Evolutionary conservation across 495 filamentous ascomycete genomes (phyloP).

Genomic region (Hyphodiscus hymeniophilus): DNA sequence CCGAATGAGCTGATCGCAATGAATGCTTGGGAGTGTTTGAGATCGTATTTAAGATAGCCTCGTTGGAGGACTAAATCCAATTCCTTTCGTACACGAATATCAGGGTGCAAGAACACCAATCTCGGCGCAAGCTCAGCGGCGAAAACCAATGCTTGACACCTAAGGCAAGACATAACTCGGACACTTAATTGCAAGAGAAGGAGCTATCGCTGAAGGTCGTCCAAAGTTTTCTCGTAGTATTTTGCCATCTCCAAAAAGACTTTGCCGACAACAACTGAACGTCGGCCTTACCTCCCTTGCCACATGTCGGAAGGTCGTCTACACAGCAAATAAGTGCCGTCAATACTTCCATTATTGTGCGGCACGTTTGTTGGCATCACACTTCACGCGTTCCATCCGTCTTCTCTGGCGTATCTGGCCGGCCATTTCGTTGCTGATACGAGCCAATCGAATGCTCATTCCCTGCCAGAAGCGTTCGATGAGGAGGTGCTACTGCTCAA

Average conservation of each 20-base stretch:
- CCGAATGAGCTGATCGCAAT: constrained; percentile 12
- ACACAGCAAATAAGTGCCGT: constrained; percentile 6
- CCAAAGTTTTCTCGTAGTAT: neutral
- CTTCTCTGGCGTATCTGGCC: too few relatives aligned
- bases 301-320: constrained; percentile 6
- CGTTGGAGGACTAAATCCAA: constrained; percentile 7
- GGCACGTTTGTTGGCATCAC: constrained; percentile 8
- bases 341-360: too few relatives aligned
- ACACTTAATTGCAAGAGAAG: constrained; percentile 7
- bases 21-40: constrained; percentile 16
- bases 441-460: neutral
- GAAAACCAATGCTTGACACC: constrained; percentile 1
- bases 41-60: constrained; percentile 1
- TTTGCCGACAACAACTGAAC: constrained; percentile 1
- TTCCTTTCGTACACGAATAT: constrained; percentile 21
- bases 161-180: constrained; percentile 10
- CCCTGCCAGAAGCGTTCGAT: neutral
- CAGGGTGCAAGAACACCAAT: neutral
- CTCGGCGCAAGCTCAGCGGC: constrained; percentile 10
- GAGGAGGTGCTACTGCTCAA: neutral
- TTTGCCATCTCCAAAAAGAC: neutral
- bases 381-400: constrained; percentile 1
- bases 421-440: too few relatives aligned
- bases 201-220: neutral
- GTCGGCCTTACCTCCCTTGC: neutral